phyloP scores from a whole-genome alignment of 192 early-diverging fungal genomes.

The Jimgerdemannia lactiflua region DNA sequence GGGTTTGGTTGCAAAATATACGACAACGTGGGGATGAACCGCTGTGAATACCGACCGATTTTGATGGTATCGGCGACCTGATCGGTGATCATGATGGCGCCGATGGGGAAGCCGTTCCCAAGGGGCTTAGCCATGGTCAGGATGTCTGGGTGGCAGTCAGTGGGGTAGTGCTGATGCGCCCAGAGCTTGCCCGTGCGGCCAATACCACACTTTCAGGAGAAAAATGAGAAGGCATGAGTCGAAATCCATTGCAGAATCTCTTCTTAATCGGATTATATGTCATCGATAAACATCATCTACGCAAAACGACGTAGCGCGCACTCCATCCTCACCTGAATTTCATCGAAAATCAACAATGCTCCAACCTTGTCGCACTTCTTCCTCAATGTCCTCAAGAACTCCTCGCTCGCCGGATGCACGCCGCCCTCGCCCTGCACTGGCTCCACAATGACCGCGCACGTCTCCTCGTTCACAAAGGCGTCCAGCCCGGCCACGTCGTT shows the following conservation, averaged over 20 bases:
- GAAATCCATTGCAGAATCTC: neutral
- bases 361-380: slow-evolving; percentile 80
- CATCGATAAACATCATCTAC: too few relatives aligned
- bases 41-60: slow-evolving; percentile 41
- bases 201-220: slow-evolving; percentile 72
- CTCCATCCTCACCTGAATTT: slow-evolving; percentile 86
- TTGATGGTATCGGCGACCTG: slow-evolving; percentile 80
- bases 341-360: slow-evolving; percentile 93
- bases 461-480: slow-evolving; percentile 67
- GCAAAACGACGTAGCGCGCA: too few relatives aligned
- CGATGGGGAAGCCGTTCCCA: slow-evolving; percentile 96
- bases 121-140: slow-evolving; percentile 96
- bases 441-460: slow-evolving; percentile 94
- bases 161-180: slow-evolving; percentile 73
- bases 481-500: slow-evolving; percentile 69
- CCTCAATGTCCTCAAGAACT: slow-evolving; percentile 79
- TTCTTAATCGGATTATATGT: too few relatives aligned
- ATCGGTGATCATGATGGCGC: slow-evolving; percentile 80
- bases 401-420: slow-evolving; percentile 64
- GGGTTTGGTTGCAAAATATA: too few relatives aligned
- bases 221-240: neutral
- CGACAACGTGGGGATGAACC: too few relatives aligned
- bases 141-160: slow-evolving; percentile 80
- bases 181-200: slow-evolving; percentile 88
- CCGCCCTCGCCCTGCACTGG: slow-evolving; percentile 98